Evolutionary conservation across 495 filamentous ascomycete genomes (phyloP).

Genomic region (Jackrogersella multiformis): DNA sequence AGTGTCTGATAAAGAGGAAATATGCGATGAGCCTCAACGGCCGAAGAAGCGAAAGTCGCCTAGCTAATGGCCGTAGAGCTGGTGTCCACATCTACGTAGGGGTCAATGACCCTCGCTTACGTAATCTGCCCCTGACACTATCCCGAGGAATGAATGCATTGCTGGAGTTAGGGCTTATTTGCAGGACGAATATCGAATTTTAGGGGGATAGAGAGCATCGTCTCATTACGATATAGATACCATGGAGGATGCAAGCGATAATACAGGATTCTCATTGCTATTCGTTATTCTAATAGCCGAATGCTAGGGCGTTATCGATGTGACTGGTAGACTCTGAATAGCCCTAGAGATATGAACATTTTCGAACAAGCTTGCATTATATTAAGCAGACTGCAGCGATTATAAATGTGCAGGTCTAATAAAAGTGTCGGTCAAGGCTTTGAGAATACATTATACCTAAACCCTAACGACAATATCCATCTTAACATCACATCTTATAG

Average conservation of each 20-base stretch:
- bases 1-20: conserved; percentile 58
- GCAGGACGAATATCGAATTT: background rate
- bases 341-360: background rate
- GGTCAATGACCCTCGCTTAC: background rate
- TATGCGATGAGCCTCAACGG: conserved; percentile 54
- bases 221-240: conserved; percentile 11
- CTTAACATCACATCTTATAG: too few species aligned
- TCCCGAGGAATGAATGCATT: conserved; percentile 14
- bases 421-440: conserved; percentile 11
- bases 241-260: conserved; percentile 8
- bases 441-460: background rate
- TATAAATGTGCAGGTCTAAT: too few species aligned
- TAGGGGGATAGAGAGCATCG: conserved; percentile 1
- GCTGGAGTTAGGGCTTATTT: conserved; percentile 21
- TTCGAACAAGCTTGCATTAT: too few species aligned
- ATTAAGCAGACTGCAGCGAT: too few species aligned
- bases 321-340: background rate
- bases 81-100: background rate
- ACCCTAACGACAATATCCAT: too few species aligned
- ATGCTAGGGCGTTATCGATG: background rate
- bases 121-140: background rate
- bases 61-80: conserved; percentile 59
- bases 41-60: conserved; percentile 54
- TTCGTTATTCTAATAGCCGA: conserved; percentile 5
- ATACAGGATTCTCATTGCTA: background rate